Percentiles rank a stretch among this genome's conserved stretches.
Conservation (phyloP, 257 asterid species). For the Striga asiatica region DNA sequence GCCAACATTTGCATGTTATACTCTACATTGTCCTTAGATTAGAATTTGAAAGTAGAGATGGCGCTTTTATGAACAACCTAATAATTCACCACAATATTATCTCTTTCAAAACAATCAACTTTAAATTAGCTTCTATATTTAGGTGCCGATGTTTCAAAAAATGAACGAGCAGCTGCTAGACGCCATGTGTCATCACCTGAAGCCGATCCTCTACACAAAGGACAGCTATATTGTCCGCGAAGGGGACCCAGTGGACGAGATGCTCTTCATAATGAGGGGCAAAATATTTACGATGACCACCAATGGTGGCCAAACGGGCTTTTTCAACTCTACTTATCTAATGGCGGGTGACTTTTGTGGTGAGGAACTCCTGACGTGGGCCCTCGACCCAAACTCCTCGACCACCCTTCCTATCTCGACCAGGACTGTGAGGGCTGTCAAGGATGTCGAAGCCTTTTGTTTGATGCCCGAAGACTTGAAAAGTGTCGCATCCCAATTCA, state of each 20-base stretch:
- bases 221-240: slow-evolving; percentile 45
- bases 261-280: slow-evolving; percentile 63
- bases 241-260: slow-evolving; percentile 60
- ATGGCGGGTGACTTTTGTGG: slow-evolving; percentile 43
- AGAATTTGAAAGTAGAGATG: too few species aligned
- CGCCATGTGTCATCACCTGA: slow-evolving; percentile 37
- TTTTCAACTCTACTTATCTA: slow-evolving; percentile 42
- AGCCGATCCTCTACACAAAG: slow-evolving; percentile 44
- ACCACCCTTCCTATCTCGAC: slow-evolving; percentile 41
- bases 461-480: slow-evolving; percentile 32
- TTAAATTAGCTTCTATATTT: too few species aligned
- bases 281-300: slow-evolving; percentile 40
- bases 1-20: too few species aligned
- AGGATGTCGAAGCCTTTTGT: slow-evolving; percentile 38
- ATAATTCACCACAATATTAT: too few species aligned
- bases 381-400: slow-evolving; percentile 38
- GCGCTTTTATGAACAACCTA: too few species aligned
- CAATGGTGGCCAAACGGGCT: slow-evolving; percentile 53
- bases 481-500: slow-evolving; percentile 29
- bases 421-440: slow-evolving; percentile 32
- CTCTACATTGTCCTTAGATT: too few species aligned
- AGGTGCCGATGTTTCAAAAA: slow-evolving; percentile 59
- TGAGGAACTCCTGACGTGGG: slow-evolving; percentile 52
- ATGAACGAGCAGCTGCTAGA: slow-evolving; percentile 56
- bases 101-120: too few species aligned